Conservation (phyloP, 2,329 filamentous ascomycete species). For the Pseudocercospora pini-densiflorae region DNA sequence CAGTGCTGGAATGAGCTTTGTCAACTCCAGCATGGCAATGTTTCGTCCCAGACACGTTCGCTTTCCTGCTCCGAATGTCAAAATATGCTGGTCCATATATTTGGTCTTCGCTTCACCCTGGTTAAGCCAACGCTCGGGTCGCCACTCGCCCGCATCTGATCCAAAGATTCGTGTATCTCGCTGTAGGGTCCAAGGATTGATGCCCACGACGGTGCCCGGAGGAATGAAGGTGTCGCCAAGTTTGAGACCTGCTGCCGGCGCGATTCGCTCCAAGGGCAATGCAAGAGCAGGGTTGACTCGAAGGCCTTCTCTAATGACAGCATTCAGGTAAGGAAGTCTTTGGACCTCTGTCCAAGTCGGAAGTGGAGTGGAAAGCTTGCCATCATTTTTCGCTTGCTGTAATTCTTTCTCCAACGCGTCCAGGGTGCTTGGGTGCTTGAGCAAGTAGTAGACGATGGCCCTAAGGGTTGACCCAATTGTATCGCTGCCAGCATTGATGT, state of each 20-base stretch:
- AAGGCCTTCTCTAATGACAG: slow-evolving; percentile 34
- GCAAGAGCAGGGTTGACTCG: slow-evolving; percentile 33
- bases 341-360: slow-evolving; percentile 25
- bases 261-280: slow-evolving; percentile 31
- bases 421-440: slow-evolving; percentile 17
- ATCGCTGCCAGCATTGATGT: slow-evolving; percentile 34
- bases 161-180: slow-evolving; percentile 46
- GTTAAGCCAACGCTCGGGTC: slow-evolving; percentile 52
- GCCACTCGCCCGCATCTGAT: slow-evolving; percentile 39
- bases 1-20: slow-evolving; percentile 26
- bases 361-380: slow-evolving; percentile 25
- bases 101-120: slow-evolving; percentile 61
- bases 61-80: slow-evolving; percentile 37
- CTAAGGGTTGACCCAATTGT: slow-evolving; percentile 23
- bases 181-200: slow-evolving; percentile 52
- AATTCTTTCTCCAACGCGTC: slow-evolving; percentile 24
- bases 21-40: slow-evolving; percentile 27
- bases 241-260: slow-evolving; percentile 26
- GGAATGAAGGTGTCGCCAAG: slow-evolving; percentile 38
- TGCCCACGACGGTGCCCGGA: slow-evolving; percentile 47
- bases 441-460: slow-evolving; percentile 22
- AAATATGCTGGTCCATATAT: slow-evolving; percentile 68
- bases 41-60: slow-evolving; percentile 26
- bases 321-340: slow-evolving; percentile 32
- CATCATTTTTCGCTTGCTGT: slow-evolving; percentile 14